Evolutionary conservation across 2,329 filamentous ascomycete genomes (phyloP).

Genomic region (Mariannaea elegans): DNA sequence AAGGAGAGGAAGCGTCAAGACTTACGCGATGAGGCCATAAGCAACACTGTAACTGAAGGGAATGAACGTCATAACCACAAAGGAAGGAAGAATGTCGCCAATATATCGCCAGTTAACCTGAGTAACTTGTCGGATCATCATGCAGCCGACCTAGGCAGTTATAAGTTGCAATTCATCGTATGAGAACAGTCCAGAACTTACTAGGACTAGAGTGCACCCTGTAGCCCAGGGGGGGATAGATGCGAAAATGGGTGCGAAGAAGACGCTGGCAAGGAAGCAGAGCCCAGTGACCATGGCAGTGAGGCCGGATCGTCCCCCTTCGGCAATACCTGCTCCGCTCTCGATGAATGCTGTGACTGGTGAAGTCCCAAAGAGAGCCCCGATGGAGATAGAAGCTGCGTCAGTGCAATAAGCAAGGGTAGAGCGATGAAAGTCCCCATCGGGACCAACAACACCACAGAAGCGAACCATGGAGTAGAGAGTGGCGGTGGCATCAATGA

Average conservation of each 20-base stretch:
- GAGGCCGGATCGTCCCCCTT: constrained; percentile 77
- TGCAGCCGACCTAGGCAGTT: constrained; percentile 68
- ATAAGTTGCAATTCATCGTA: accelerated
- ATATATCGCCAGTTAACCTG: constrained; percentile 82
- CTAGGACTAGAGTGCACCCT: constrained; percentile 75
- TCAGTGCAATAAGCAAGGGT: constrained; percentile 82
- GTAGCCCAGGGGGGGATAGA: constrained; percentile 83
- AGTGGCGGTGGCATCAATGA: constrained; percentile 80
- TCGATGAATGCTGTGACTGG: constrained; percentile 81
- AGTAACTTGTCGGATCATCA: constrained; percentile 80
- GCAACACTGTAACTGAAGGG: constrained; percentile 83
- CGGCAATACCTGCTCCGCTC: constrained; percentile 78
- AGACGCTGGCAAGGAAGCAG: constrained; percentile 76
- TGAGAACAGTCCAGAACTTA: constrained; percentile 43
- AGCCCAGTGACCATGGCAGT: constrained; percentile 75
- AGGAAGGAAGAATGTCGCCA: constrained; percentile 78
- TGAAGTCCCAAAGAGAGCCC: constrained; percentile 73
- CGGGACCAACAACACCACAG: constrained; percentile 70
- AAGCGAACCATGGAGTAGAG: constrained; percentile 86
- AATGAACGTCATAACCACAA: constrained; percentile 78
- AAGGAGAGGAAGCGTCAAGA: constrained; percentile 20
- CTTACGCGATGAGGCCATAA: constrained; percentile 77
- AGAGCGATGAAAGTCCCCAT: constrained; percentile 86
- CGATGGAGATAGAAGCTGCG: constrained; percentile 75
- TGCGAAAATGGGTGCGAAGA: constrained; percentile 80